These are phyloP conservation scores for Penicillium sp. DNA, from an alignment of 2,329 filamentous ascomycete genomes.

Conservation along the genomic window DNA sequence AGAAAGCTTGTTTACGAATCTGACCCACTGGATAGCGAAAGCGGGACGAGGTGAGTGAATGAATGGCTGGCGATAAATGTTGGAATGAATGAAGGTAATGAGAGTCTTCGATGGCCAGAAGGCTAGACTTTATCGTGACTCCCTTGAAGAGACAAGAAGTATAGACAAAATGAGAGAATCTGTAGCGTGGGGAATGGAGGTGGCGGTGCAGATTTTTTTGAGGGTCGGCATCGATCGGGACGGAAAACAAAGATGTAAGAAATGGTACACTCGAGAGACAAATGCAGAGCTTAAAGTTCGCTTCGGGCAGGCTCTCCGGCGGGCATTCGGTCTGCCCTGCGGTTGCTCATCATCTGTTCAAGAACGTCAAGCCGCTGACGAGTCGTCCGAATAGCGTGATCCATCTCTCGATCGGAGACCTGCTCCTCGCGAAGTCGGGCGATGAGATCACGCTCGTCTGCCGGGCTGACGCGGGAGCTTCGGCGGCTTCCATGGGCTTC, in stretches of 20 bases:
- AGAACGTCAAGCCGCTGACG: conserved; percentile 79
- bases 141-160: neutral
- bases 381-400: conserved; percentile 79
- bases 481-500: conserved; percentile 44
- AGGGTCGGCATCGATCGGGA: neutral
- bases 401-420: conserved; percentile 73
- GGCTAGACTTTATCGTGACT: neutral
- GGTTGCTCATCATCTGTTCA: conserved; percentile 69
- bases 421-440: conserved; percentile 62
- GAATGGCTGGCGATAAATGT: neutral
- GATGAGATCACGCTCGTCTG: conserved; percentile 51
- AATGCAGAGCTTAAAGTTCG: conserved; percentile 23
- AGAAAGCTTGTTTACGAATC: conserved; percentile 4
- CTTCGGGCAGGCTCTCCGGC: conserved; percentile 21
- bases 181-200: neutral
- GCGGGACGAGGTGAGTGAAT: neutral
- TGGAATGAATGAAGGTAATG: conserved; percentile 3
- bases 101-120: neutral
- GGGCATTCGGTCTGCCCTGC: conserved; percentile 40
- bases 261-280: neutral
- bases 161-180: neutral
- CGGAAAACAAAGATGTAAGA: neutral
- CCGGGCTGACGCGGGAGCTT: conserved; percentile 41
- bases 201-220: too few species aligned
- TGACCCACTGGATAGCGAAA: neutral